Conservation (phyloP, 2,329 filamentous ascomycete genomes). For the Colletotrichum scovillei region DNA sequence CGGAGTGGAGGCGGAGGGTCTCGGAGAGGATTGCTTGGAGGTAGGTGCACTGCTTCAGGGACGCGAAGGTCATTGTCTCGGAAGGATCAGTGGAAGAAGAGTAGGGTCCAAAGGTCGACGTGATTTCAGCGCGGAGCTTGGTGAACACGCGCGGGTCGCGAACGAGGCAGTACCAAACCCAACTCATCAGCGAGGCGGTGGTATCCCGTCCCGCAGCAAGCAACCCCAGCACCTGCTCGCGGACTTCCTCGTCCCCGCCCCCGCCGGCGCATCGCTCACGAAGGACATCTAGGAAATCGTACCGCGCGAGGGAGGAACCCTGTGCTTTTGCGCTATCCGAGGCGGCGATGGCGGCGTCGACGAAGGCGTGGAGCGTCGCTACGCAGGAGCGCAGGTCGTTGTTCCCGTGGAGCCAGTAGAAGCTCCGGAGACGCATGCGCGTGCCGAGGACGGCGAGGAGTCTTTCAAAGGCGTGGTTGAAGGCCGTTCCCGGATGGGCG, state of each 20-base stretch:
- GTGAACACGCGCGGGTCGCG: constrained; percentile 29
- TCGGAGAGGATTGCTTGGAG: constrained; percentile 41
- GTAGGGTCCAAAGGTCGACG: constrained; percentile 17
- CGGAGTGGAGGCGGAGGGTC: constrained; percentile 48
- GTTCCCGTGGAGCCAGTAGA: constrained; percentile 27
- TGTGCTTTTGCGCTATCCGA: background rate
- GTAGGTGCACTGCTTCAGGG: constrained; percentile 39
- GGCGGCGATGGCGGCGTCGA: constrained; percentile 36
- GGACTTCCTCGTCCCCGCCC: constrained; percentile 6
- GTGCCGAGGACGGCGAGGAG: constrained; percentile 26
- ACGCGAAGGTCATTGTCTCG: constrained; percentile 27
- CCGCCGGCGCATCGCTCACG: constrained; percentile 17
- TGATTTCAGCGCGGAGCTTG: constrained; percentile 35
- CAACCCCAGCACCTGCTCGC: constrained; percentile 26
- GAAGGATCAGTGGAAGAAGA: background rate
- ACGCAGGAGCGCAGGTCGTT: constrained; percentile 1
- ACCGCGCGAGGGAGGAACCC: constrained; percentile 18
- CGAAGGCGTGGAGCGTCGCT: constrained; percentile 19
- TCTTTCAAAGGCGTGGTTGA: constrained; percentile 27
- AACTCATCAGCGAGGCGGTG: constrained; percentile 38
- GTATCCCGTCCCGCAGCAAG: constrained; percentile 41
- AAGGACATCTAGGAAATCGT: constrained; percentile 37
- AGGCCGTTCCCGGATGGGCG: constrained; percentile 14
- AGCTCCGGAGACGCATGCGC: constrained; percentile 24
- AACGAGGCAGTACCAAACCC: constrained; percentile 38